Evolutionary conservation across 768 basidiomycete genomes (phyloP).

Genomic region (Agrocybe chaxingu): DNA sequence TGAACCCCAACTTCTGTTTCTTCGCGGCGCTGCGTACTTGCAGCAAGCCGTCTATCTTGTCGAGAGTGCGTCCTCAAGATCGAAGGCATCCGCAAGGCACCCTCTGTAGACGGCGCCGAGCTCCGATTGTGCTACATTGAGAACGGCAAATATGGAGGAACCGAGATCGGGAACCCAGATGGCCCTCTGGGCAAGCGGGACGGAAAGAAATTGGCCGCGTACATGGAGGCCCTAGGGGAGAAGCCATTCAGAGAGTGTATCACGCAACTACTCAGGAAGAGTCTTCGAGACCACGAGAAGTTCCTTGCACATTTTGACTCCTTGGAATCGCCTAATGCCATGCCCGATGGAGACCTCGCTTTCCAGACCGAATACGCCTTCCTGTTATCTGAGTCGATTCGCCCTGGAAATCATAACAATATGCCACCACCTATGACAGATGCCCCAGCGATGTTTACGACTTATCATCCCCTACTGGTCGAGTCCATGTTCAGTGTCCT

Average conservation of each 20-base stretch:
- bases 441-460: slow-evolving; percentile 68
- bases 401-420: slow-evolving; percentile 52
- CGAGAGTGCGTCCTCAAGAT: slow-evolving; percentile 69
- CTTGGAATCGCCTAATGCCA: slow-evolving; percentile 41
- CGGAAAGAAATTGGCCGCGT: slow-evolving; percentile 61
- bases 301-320: slow-evolving; percentile 84
- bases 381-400: slow-evolving; percentile 59
- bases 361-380: slow-evolving; percentile 65
- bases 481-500: slow-evolving; percentile 84
- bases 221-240: slow-evolving; percentile 56
- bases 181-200: slow-evolving; percentile 65
- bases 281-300: slow-evolving; percentile 80
- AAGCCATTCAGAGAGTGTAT: slow-evolving; percentile 60
- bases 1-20: slow-evolving; percentile 80
- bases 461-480: slow-evolving; percentile 87
- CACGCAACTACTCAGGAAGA: slow-evolving; percentile 59
- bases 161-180: slow-evolving; percentile 78
- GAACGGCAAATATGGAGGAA: slow-evolving; percentile 77
- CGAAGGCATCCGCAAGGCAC: slow-evolving; percentile 62
- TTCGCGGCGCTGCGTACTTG: slow-evolving; percentile 79
- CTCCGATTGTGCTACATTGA: slow-evolving; percentile 74
- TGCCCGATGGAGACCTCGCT: slow-evolving; percentile 42
- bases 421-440: slow-evolving; percentile 33
- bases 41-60: slow-evolving; percentile 76
- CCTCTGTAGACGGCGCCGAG: slow-evolving; percentile 67